Evolutionary conservation across 179 eudicot species (phyloP).

Genomic region (Spergularia azorica): DNA sequence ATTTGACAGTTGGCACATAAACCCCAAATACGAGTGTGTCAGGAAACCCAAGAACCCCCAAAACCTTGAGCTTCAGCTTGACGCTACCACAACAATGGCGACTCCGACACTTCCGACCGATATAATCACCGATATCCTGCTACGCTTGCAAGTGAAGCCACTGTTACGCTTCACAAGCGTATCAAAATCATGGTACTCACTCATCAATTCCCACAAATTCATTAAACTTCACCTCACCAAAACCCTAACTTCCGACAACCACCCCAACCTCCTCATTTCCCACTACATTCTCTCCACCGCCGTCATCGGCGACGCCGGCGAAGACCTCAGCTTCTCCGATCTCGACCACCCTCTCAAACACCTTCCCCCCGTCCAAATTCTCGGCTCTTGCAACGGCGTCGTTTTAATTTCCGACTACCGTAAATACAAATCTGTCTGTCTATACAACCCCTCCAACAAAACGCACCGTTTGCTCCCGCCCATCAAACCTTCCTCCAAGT

Average conservation of each 20-base stretch:
- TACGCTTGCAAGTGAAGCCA: neutral
- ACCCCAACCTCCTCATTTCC: neutral
- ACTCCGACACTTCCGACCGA: neutral
- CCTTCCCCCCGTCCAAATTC: neutral
- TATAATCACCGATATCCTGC: conserved; percentile 3
- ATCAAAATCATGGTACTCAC: conserved; percentile 6
- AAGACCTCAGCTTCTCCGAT: neutral
- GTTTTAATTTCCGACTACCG: conserved; percentile 4
- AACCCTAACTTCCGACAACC: neutral
- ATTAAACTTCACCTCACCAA: conserved; percentile 14
- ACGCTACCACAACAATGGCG: conserved; percentile 8
- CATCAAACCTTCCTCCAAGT: neutral
- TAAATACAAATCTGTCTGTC: neutral
- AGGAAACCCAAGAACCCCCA: no score
- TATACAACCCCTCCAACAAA: conserved; percentile 5
- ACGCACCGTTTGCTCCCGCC: conserved; percentile 13
- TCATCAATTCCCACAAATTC: conserved; percentile 10
- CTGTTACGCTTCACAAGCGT: conserved; percentile 7
- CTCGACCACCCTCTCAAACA: conserved; percentile 13
- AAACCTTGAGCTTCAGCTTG: neutral
- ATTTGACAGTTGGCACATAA: no score
- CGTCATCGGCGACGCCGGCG: neutral
- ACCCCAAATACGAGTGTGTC: no score
- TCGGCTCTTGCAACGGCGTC: conserved; percentile 23
- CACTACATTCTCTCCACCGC: neutral